Conservation (phyloP, 768 basidiomycete genomes). For the Austroboletus eburneus region DNA sequence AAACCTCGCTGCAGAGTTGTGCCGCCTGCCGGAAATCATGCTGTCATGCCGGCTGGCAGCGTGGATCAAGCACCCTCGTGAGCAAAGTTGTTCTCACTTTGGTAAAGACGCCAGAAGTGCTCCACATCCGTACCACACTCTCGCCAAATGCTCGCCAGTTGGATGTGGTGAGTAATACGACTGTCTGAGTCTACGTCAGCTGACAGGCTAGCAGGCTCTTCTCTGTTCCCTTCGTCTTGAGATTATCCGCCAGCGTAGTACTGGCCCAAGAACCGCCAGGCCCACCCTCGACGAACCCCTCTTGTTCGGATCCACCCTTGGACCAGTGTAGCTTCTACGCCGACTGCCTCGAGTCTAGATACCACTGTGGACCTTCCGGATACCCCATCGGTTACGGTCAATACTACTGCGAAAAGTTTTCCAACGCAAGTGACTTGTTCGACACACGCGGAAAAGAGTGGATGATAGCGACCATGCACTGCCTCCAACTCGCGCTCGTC, state of each 20-base stretch:
- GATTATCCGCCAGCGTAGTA: neutral
- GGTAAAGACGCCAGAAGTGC: too few relatives aligned
- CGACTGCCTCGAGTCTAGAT: slow-evolving; percentile 41
- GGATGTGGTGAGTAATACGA: too few relatives aligned
- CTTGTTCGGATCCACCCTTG: slow-evolving; percentile 30
- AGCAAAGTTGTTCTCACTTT: too few relatives aligned
- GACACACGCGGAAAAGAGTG: slow-evolving; percentile 35
- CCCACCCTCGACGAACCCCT: slow-evolving; percentile 13
- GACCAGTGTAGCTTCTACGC: slow-evolving; percentile 43
- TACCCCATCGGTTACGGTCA: slow-evolving; percentile 43
- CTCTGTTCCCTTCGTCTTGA: neutral
- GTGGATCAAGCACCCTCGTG: too few relatives aligned
- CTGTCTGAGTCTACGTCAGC: neutral
- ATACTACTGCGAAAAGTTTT: slow-evolving; percentile 39
- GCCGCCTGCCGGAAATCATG: too few relatives aligned
- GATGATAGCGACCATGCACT: slow-evolving; percentile 45
- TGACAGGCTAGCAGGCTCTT: neutral
- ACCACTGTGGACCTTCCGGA: slow-evolving; percentile 40
- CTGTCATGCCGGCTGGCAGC: too few relatives aligned
- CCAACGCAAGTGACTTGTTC: slow-evolving; percentile 25
- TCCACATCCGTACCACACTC: too few relatives aligned
- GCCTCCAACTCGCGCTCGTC: slow-evolving; percentile 41
- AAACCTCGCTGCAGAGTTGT: too few relatives aligned
- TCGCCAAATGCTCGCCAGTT: too few relatives aligned
- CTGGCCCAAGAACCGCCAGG: slow-evolving; percentile 1